These are phyloP conservation scores for Trifolium pratense DNA, from an alignment of 306 rosid genomes.

Conservation along the genomic window DNA sequence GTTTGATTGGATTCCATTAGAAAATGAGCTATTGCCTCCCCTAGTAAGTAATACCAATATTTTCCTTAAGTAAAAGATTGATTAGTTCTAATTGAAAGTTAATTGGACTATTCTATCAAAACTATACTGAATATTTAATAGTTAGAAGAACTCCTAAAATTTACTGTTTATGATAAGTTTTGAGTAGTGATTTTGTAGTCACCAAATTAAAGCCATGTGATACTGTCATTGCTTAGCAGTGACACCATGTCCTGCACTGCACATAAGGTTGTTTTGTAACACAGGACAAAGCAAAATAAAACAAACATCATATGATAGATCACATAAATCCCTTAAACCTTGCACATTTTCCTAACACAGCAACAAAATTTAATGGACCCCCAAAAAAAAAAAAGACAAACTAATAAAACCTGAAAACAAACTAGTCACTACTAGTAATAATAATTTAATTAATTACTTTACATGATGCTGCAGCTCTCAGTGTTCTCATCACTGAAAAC, in stretches of 20 bases:
- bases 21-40: background rate
- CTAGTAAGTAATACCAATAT: background rate
- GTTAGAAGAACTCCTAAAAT: background rate
- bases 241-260: conserved; percentile 37
- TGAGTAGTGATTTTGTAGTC: background rate
- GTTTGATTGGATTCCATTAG: background rate
- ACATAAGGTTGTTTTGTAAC: conserved; percentile 21
- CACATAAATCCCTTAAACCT: conserved; percentile 36
- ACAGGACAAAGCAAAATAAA: conserved; percentile 26
- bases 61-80: background rate
- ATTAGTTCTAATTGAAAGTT: too few species aligned
- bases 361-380: conserved; percentile 42
- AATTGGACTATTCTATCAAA: too few species aligned
- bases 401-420: conserved; percentile 26
- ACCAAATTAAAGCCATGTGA: conserved; percentile 41
- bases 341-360: conserved; percentile 48
- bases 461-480: conserved; percentile 83
- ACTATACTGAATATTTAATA: too few species aligned
- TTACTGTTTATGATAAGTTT: background rate
- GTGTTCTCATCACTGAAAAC: conserved; percentile 86
- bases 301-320: conserved; percentile 34
- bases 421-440: conserved; percentile 5
- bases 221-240: conserved; percentile 5
- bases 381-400: conserved; percentile 20
- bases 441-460: conserved; percentile 29